Base-by-base conservation (phyloP, 2,329 filamentous ascomycete genomes). In the Incumbomyces delicatus region DNA sequence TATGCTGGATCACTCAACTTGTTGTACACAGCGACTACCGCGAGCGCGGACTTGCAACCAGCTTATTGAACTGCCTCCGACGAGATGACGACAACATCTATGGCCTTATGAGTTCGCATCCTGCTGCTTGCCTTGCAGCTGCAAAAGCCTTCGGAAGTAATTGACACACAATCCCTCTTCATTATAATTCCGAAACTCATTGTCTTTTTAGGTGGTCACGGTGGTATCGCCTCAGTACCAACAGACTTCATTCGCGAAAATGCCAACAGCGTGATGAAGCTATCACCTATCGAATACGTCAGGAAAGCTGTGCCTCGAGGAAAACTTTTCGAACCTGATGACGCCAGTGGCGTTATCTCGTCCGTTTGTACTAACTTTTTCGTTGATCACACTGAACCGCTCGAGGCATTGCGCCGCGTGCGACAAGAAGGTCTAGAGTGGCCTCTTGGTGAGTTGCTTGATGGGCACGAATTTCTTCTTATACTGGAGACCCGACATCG, bases 1-100 rank as follows among this genome's bases (percentile, higher is more conserved):
- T 68, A 22, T 67, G 62, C 52, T 69, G 64, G 65, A 52, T 69
- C 45, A 67, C 66, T 45, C 64, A 69, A 53, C 57, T 69, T 31
- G 64, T 68, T 29, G 63, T 69, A 14, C 51, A 61, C 44, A 52
- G 37, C 22, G 54, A 61, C 30, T 65, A 61, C 50, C 62, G 66
- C 34, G 58, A 63, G 44, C 63, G 57, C 51, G 58, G 62, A 22
- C 57, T 70, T 50, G 65, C 63, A 40, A 54, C 50, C 30, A 47
- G 55, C 48, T 62, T 68, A 8, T 27, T 27, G 22, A 27, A 27
- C 22, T 27, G 22, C 22, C 40, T 48, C 8, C 18, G 46, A 32
- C 41, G 11, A 44, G 31, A 47, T 17, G 44, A 43, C 22, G 48
- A 50, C 34, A 29, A 29, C 10, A 50, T 50, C 29, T 50, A 50